A percentile compares a stretch with the other conserved stretches of the same genome.
Conservation (phyloP, 768 basidiomycete genomes). For the Arthromyces matolae region DNA sequence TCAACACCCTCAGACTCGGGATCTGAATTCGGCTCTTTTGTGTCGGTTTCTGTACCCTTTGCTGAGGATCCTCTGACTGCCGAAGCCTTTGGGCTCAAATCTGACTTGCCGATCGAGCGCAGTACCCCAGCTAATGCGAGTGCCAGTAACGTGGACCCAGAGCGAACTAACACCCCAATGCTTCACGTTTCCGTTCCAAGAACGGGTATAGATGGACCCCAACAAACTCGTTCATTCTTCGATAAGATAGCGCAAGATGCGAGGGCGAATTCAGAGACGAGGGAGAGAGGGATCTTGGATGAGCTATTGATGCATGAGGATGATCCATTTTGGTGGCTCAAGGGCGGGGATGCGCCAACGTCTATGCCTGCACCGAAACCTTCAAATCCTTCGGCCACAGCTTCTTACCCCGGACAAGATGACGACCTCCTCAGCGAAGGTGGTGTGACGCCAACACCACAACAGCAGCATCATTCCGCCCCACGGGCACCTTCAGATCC, state of each 20-base stretch:
- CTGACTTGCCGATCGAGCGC: too few species aligned
- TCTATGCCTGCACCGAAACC: too few species aligned
- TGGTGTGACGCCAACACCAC: background rate
- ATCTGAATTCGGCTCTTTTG: constrained; percentile 11
- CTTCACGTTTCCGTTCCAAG: too few species aligned
- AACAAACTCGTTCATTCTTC: constrained; percentile 59
- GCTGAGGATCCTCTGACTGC: constrained; percentile 4
- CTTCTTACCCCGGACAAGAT: too few species aligned
- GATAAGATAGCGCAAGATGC: constrained; percentile 58
- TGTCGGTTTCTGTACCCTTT: constrained; percentile 9
- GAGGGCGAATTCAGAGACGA: constrained; percentile 48
- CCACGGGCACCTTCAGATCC: background rate
- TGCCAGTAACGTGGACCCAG: too few species aligned
- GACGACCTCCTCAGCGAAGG: too few species aligned
- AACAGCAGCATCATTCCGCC: background rate
- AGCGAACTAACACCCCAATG: too few species aligned
- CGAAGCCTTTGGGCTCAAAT: background rate
- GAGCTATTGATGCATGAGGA: constrained; percentile 66
- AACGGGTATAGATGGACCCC: too few species aligned
- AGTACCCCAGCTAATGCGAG: too few species aligned
- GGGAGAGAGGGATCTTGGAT: constrained; percentile 51
- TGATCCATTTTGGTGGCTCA: constrained; percentile 64
- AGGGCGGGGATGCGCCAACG: constrained; percentile 17
- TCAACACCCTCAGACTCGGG: constrained; percentile 9
- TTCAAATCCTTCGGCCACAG: too few species aligned